A percentile compares a stretch with the other conserved stretches of the same genome.
phyloP scores from a whole-genome alignment of 208 protist genomes.

The Trichomonas gallinae region DNA sequence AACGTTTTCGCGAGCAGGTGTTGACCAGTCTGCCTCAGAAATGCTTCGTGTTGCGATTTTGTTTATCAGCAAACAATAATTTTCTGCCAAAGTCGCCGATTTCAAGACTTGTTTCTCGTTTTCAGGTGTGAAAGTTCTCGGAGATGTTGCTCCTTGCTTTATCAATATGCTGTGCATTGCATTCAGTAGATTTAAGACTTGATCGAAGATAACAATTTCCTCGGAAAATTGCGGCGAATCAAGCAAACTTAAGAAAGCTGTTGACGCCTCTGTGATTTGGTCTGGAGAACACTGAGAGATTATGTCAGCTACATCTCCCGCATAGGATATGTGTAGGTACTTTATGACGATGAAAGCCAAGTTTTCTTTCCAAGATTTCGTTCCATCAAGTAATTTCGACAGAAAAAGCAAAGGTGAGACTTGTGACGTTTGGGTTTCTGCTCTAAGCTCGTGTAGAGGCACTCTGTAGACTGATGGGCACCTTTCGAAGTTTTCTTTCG shows the following conservation, averaged over 20 bases:
- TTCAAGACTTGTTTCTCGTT: neutral
- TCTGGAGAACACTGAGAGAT: neutral
- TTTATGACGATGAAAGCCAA: neutral
- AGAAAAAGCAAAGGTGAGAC: neutral
- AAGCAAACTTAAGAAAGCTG: neutral
- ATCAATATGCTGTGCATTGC: neutral
- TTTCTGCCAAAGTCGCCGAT: neutral
- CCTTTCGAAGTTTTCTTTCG: neutral
- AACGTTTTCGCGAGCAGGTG: neutral
- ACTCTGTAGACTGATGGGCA: neutral
- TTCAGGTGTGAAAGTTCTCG: neutral
- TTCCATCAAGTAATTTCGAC: neutral
- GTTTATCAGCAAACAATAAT: neutral
- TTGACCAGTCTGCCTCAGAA: neutral
- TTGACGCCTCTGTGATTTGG: neutral
- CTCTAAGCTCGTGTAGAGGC: neutral
- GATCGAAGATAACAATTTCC: neutral
- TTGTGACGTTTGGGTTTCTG: neutral
- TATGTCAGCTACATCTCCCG: neutral
- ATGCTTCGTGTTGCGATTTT: neutral
- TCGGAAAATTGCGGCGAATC: neutral
- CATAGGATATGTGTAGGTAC: neutral
- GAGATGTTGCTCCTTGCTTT: neutral
- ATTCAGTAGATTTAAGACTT: neutral
- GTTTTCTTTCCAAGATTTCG: neutral